Base-by-base conservation (phyloP, 345 rosid genomes). In the Eucalyptus curtisii region DNA sequence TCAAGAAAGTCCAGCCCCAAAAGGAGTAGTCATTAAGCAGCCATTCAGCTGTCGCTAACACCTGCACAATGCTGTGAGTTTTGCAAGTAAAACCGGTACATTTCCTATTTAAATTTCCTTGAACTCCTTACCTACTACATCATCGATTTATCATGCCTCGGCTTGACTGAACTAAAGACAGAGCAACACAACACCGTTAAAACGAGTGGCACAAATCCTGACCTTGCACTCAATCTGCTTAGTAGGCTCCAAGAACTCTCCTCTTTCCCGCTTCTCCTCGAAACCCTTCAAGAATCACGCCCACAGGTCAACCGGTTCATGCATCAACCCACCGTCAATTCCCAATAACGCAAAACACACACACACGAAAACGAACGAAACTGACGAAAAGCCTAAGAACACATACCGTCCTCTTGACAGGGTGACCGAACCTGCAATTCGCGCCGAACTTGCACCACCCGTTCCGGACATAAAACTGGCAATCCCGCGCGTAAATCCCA, bases 211-310 rank as follows among this genome's bases (percentile, higher is more conserved):
- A 40, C 33, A 81, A 86, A 68, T 82, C 50, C 89, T 76, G 81
- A 91, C 94, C 93, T 93, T 90, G 93, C 91, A 89, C 59, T 89
- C 90, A 86, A 89, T 89, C 82, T 59, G 89, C 61, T 66, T 57
- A 30, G 52, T 87, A 40, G 87, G 89, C 88, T 85, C 88, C 86
- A 20, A 37, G 85, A 71, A 52, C 89, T 53, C 88, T 82, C 87
- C 91, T 68, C 57, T 81, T 48, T 90, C 66, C 15, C 61, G 80
- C 88, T 90, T 89, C 80, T 85, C 84, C 13, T n/a, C 87, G 47
- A 49, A 52, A n/a, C 53, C 92, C 91, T 87, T 88, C 89, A 80
- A 55, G 37, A 71, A 85, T 16, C 49, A 13, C 42, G 82, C 82
- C 87, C 87, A 25, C n/a, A 49, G 61, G 31, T 47, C 24, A 19